phyloP scores from a whole-genome alignment of 2,329 filamentous ascomycete genomes.

The Nectriaceae sp. region DNA sequence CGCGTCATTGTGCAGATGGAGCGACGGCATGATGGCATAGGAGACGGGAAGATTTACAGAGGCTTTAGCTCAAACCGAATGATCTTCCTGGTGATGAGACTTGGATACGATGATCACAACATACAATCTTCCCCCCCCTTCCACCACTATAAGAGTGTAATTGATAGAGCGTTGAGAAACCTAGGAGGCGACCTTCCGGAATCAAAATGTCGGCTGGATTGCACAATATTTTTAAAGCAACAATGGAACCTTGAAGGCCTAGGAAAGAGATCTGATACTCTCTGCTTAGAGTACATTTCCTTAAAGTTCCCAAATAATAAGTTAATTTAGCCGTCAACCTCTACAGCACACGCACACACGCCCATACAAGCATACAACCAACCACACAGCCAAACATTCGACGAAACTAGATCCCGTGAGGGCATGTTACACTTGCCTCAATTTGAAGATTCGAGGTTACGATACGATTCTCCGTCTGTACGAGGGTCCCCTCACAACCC shows the following conservation, averaged over 20 bases:
- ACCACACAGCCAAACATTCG: not conserved
- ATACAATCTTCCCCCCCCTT: too few relatives aligned
- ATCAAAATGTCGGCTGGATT: not conserved
- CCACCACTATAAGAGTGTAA: too few relatives aligned
- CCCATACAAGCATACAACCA: not conserved
- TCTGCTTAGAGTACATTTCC: too few relatives aligned
- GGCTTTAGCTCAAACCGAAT: not conserved
- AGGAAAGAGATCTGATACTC: too few relatives aligned
- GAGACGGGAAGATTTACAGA: not conserved
- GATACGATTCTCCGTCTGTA: not conserved
- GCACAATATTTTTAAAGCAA: too few relatives aligned
- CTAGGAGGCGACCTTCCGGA: not conserved
- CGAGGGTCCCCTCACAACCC: slow-evolving; percentile 8
- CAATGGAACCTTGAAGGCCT: too few relatives aligned
- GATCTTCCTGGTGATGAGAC: not conserved
- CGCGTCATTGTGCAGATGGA: slow-evolving; percentile 21
- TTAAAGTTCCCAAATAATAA: too few relatives aligned
- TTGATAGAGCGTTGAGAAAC: too few relatives aligned
- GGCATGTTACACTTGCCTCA: not conserved
- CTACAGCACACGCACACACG: not conserved
- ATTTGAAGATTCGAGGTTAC: not conserved
- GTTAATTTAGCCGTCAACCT: not conserved
- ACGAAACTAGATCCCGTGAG: not conserved
- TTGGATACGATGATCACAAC: not conserved
- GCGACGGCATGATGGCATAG: slow-evolving; percentile 1